Percentiles rank a stretch among this genome's conserved stretches.
These are phyloP conservation scores for Cornus controversa DNA, from an alignment of 148 eudicot genomes.

Conservation along the genomic window DNA sequence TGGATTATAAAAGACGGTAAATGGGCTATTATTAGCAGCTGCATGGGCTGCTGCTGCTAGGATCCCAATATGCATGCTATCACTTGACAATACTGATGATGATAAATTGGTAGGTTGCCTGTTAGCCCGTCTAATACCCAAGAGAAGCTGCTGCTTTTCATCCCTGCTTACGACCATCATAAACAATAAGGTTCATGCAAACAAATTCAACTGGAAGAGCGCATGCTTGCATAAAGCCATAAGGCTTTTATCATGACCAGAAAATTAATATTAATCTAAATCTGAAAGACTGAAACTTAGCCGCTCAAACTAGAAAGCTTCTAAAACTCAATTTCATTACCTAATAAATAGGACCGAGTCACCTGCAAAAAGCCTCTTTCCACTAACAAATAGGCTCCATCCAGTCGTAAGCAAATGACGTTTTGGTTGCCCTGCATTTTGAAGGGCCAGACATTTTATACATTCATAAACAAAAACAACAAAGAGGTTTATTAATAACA, in stretches of 20 bases:
- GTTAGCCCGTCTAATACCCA: conserved; percentile 93
- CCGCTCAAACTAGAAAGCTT: background rate
- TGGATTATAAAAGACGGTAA: conserved; percentile 93
- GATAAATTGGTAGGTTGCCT: conserved; percentile 82
- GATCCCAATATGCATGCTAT: conserved; percentile 97
- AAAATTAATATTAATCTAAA: background rate
- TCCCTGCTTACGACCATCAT: conserved; percentile 48
- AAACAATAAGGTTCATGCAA: background rate
- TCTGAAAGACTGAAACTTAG: background rate
- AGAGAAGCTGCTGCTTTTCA: conserved; percentile 89
- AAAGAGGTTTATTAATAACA: background rate
- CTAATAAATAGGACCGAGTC: conserved; percentile 93
- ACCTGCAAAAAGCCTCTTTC: conserved; percentile 90
- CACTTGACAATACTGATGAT: conserved; percentile 91
- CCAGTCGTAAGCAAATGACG: conserved; percentile 95
- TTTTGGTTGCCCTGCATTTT: conserved; percentile 85
- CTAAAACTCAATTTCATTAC: conserved; percentile 28
- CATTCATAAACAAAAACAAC: background rate
- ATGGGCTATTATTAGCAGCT: conserved; percentile 91
- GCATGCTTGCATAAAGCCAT: background rate
- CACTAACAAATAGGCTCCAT: conserved; percentile 96
- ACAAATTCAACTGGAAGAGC: conserved; percentile 1
- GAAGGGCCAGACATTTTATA: background rate
- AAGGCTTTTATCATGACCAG: background rate
- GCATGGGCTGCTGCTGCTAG: conserved; percentile 99